Evolutionary conservation across 495 filamentous ascomycete genomes (phyloP).

Genomic region (Oleoguttula mirabilis): DNA sequence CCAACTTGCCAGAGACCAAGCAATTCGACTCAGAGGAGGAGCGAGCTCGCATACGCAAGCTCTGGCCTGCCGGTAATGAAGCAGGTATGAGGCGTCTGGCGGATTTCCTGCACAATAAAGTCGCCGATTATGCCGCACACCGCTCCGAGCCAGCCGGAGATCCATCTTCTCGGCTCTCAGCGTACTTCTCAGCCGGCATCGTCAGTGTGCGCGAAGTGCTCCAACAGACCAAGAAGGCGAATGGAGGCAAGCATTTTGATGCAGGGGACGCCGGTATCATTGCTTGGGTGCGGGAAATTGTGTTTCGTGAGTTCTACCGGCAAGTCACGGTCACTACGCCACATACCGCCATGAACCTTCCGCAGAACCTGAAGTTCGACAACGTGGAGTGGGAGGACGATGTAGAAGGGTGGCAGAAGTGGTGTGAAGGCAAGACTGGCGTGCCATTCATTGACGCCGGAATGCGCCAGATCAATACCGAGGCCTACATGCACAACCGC

Average conservation of each 20-base stretch:
- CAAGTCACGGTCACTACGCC: conserved; percentile 33
- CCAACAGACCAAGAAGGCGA: conserved; percentile 19
- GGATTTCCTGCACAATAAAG: conserved; percentile 29
- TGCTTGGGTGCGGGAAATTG: conserved; percentile 38
- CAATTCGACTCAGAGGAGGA: conserved; percentile 30
- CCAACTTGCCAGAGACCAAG: conserved; percentile 29
- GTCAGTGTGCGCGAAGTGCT: conserved; percentile 31
- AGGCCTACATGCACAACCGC: conserved; percentile 40
- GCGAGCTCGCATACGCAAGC: conserved; percentile 26
- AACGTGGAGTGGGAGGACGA: conserved; percentile 38
- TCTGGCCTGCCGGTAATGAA: conserved; percentile 35
- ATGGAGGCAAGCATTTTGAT: conserved; percentile 26
- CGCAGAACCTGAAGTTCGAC: conserved; percentile 37
- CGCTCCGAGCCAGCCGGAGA: conserved; percentile 32
- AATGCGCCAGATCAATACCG: conserved; percentile 34
- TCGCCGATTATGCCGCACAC: conserved; percentile 29
- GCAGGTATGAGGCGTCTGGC: conserved; percentile 32
- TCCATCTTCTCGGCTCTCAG: conserved; percentile 29
- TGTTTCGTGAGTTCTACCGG: conserved; percentile 37
- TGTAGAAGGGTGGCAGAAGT: conserved; percentile 35
- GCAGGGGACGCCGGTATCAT: conserved; percentile 21
- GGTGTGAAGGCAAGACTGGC: conserved; percentile 33
- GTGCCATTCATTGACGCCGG: conserved; percentile 36
- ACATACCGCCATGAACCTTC: conserved; percentile 36
- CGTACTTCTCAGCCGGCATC: conserved; percentile 36